Evolutionary conservation across 2,329 filamentous ascomycete species (phyloP), one percentile per base, ranked within the genome.

Genomic region (Cryoendolithus antarcticus): DNA sequence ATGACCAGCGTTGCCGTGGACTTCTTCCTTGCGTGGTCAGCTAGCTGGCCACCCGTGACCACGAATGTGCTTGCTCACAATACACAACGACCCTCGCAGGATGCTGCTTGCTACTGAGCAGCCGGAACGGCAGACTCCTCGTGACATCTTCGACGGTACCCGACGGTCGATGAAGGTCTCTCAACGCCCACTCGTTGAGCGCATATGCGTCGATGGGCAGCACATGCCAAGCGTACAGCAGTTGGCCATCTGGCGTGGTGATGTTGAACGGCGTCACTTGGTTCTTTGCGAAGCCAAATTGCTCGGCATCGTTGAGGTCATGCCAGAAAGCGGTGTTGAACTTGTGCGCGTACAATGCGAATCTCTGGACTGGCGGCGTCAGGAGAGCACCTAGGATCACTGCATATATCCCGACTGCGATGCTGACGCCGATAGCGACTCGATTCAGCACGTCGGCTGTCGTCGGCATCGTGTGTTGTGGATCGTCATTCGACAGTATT

Each of bases 221-320:
- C 39, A 96, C 72, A 55, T 95, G 89, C 89, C 89, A 96, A 19
- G 82, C 83, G 55, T 91, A 93, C 11, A 96, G 64, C 2, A 67
- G 75, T 59, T 88, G 80, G 30, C 77, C 75, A 57, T 95, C 88
- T 1, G 75, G 66, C 0, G 86, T 91, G 3, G 63, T 64, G 30
- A 96, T 62, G 35, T 74, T 77, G 58, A 96, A 95, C 0, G 89
- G 83, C 4, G 85, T 86, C 2, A 93, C 82, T 63, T 96, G 89
- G 50, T 86, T 86, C 55, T 77, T 82, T 39, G 84, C 77, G 60
- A 94, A 95, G 0, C 88, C 88, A 70, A 86, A 93, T 48, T 74
- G 72, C 56, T 93, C 82, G 0, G 86, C 84, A 43, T 77, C 69
- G 45, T 86, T 75, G 32, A 88, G 59, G 55, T 93, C 75, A 48